Base-by-base conservation (phyloP, 192 early-diverging fungal species). In the Spizellomyces sp. region DNA sequence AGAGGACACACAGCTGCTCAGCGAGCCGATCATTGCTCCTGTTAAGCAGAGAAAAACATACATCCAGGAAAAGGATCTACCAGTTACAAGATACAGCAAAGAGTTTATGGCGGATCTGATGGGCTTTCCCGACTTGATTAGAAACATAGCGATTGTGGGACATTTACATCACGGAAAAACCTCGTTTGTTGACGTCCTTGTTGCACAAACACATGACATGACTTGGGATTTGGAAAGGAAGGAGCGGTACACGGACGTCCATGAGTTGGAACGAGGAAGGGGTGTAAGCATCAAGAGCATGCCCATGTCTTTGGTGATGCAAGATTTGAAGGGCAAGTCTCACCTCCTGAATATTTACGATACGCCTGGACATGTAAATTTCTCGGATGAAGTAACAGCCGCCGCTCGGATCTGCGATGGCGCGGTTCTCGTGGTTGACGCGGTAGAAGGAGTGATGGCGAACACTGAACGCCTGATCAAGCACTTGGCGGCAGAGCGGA, bases 121-220 rank as follows among this genome's bases (percentile, higher is more conserved):
- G 71, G 19, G 17, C 21, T 88, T 88, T 77, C 94, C 95, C 5
- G 86, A 88, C 19, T 83, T 95, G 58, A 82, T 92, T 57, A 87
- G 98, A 67, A 99, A 98, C 70, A 80, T 99, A 43, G 91, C 91
- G 8, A 73, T 99, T 61, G 90, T 94, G 2, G 98, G 98, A 27
- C 95, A 98, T 79, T 81, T 99, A 68, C 95, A 97, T 73, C 98
- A 99, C 76, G 98, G 98, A 64, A 99, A 99, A 70, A 95, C 96
- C 0, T 86, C 94, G 8, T 87, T 99, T 48, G 84, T 98, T 42
- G 98, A 99, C 70, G 86, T 95, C 79, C 88, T 99, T 36, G 90
- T 99, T 15, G 83, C 88, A 22, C 85, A 95, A 64, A 97, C 96
- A 12, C 98, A 99, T 69, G 69, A 83, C 41, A 79, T 86, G 44